A percentile compares a stretch with the other conserved stretches of the same genome.
Evolutionary conservation across 352 stramenopile species (phyloP).

Genomic region (Pythium vanterpoolii): DNA sequence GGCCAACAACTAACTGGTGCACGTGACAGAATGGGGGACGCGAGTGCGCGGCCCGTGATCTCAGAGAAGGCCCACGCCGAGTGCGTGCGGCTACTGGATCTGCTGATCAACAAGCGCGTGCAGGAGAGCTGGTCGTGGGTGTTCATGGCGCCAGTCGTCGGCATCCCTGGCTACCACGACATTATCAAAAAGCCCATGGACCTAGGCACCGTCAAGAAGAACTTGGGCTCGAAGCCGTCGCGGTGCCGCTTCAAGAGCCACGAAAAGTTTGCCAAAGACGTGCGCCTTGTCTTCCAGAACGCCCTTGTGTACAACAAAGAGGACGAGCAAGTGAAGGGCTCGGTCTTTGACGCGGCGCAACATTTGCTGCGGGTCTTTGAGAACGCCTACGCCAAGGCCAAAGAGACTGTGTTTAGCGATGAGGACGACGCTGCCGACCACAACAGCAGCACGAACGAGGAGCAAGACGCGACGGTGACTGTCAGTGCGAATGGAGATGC

Average conservation of each 20-base stretch:
- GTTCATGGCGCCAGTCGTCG: slow-evolving; percentile 72
- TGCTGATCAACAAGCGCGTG: slow-evolving; percentile 76
- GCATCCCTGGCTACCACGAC: slow-evolving; percentile 63
- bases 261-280: slow-evolving; percentile 80
- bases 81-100: slow-evolving; percentile 75
- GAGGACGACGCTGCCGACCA: slow-evolving; percentile 23
- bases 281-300: slow-evolving; percentile 84
- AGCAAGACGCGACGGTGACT: slow-evolving; percentile 27
- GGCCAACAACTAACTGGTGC: background rate
- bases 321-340: slow-evolving; percentile 70
- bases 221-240: slow-evolving; percentile 73
- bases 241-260: slow-evolving; percentile 83
- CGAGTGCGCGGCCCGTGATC: slow-evolving; percentile 39
- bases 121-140: slow-evolving; percentile 87
- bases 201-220: slow-evolving; percentile 70
- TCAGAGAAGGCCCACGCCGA: slow-evolving; percentile 67
- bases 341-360: slow-evolving; percentile 75
- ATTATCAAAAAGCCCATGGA: slow-evolving; percentile 86
- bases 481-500: slow-evolving; percentile 1
- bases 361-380: slow-evolving; percentile 81
- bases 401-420: slow-evolving; percentile 51
- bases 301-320: slow-evolving; percentile 77
- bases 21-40: background rate
- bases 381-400: slow-evolving; percentile 71
- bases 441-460: slow-evolving; percentile 23